These are phyloP conservation scores for Oryza meyeriana DNA, from an alignment of 176 grass and related monocot genomes.

Conservation along the genomic window DNA sequence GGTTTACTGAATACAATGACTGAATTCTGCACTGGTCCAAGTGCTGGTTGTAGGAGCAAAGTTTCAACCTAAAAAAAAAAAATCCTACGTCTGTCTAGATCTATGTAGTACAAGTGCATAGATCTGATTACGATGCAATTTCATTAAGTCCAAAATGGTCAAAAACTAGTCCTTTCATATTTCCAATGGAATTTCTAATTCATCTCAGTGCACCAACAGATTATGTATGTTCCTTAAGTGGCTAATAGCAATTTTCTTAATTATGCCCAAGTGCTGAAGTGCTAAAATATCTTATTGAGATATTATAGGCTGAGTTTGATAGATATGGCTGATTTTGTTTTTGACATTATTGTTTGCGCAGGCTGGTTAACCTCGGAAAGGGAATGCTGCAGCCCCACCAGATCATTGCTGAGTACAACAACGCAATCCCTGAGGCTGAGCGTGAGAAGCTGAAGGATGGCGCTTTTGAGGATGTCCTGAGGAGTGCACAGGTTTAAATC, in stretches of 20 bases:
- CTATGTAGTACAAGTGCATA: neutral
- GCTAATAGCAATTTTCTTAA: neutral
- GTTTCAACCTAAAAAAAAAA: neutral
- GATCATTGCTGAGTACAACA: constrained; percentile 80
- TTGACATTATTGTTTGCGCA: constrained; percentile 9
- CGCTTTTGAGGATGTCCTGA: constrained; percentile 90
- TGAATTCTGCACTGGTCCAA: neutral
- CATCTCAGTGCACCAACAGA: neutral
- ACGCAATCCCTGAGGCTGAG: constrained; percentile 67
- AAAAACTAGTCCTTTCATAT: neutral
- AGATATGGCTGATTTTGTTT: constrained; percentile 7
- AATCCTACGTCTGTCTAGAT: constrained; percentile 20
- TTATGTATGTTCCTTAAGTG: neutral
- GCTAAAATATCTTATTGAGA: neutral
- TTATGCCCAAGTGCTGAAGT: neutral
- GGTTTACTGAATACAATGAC: neutral
- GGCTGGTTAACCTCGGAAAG: constrained; percentile 82
- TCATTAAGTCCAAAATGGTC: neutral
- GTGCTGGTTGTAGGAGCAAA: neutral
- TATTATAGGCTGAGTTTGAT: neutral
- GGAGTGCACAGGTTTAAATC: constrained; percentile 67
- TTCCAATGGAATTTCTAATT: neutral
- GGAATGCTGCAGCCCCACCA: constrained; percentile 96
- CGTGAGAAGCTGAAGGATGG: constrained; percentile 91
- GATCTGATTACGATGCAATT: constrained; percentile 3